Percentiles rank a stretch among this genome's conserved stretches.
These are phyloP conservation scores for Capsella rubella DNA, from an alignment of 441 rosid species.

Conservation along the genomic window DNA sequence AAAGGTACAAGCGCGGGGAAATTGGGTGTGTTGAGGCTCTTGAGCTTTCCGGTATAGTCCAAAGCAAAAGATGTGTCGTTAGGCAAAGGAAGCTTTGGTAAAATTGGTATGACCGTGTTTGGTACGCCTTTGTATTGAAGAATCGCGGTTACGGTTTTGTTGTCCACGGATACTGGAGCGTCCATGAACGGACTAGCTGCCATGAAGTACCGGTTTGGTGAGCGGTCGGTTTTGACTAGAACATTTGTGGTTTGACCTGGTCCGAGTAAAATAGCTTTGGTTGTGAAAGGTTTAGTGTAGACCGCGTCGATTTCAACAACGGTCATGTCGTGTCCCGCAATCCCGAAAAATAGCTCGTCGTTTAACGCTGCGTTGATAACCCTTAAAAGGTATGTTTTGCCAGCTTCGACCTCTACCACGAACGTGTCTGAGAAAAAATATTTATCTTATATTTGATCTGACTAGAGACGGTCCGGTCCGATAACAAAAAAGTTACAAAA, in stretches of 20 bases:
- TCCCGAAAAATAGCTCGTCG: conserved; percentile 64
- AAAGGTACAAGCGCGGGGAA: conserved; percentile 63
- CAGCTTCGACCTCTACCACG: conserved; percentile 48
- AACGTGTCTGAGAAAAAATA: conserved; percentile 45
- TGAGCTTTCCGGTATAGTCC: conserved; percentile 51
- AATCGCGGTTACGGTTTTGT: conserved; percentile 62
- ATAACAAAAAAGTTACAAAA: neutral
- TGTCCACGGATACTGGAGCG: conserved; percentile 57
- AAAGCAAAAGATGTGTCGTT: conserved; percentile 59
- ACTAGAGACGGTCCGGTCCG: neutral
- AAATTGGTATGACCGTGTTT: conserved; percentile 54
- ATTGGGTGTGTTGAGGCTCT: conserved; percentile 57
- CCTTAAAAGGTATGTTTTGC: conserved; percentile 52
- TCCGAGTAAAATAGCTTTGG: conserved; percentile 48
- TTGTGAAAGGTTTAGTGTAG: conserved; percentile 51
- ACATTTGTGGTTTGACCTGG: conserved; percentile 59
- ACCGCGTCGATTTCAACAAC: conserved; percentile 58
- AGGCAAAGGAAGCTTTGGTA: conserved; percentile 54
- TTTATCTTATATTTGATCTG: neutral
- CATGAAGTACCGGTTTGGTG: conserved; percentile 65
- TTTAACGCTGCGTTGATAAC: conserved; percentile 64
- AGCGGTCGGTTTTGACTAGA: conserved; percentile 53
- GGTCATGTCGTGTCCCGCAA: conserved; percentile 65
- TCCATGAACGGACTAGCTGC: conserved; percentile 64
- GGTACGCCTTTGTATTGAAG: conserved; percentile 66